These are phyloP conservation scores for Debaryomyces robertsiae DNA, from an alignment of 1,139 yeast species.

Conservation along the genomic window DNA sequence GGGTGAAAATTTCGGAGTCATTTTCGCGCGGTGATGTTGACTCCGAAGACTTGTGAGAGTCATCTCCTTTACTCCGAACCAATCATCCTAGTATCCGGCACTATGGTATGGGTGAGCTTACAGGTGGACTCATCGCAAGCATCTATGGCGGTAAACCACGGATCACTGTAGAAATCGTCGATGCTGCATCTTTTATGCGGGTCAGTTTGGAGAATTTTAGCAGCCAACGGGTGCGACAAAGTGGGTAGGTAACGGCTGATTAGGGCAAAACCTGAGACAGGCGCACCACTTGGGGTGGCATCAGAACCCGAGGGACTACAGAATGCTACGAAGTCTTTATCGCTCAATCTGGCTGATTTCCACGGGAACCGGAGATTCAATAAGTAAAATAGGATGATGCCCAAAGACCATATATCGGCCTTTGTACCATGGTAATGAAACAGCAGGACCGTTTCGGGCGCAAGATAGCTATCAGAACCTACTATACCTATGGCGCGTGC, in stretches of 20 bases:
- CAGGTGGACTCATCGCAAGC: conserved; percentile 18
- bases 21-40: not conserved
- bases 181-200: conserved; percentile 20
- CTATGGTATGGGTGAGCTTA: conserved; percentile 17
- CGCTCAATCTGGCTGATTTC: conserved; percentile 33
- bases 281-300: not conserved
- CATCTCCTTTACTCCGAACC: not conserved
- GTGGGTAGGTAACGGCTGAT: not conserved
- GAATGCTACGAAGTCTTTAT: conserved; percentile 18
- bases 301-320: not conserved
- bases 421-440: conserved; percentile 43
- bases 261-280: conserved; percentile 1
- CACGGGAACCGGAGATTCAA: conserved; percentile 34
- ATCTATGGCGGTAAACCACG: conserved; percentile 20
- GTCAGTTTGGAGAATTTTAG: conserved; percentile 21
- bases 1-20: conserved; percentile 8
- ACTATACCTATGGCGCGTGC: conserved; percentile 44
- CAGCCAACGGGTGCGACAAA: conserved; percentile 11
- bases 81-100: not conserved
- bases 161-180: conserved; percentile 14
- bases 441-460: conserved; percentile 48
- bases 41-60: conserved; percentile 1
- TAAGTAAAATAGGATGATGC: conserved; percentile 42
- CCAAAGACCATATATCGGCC: conserved; percentile 55
- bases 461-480: conserved; percentile 48